Base-by-base conservation (phyloP, 495 filamentous ascomycete species). In the Clohesyomyces aquaticus region DNA sequence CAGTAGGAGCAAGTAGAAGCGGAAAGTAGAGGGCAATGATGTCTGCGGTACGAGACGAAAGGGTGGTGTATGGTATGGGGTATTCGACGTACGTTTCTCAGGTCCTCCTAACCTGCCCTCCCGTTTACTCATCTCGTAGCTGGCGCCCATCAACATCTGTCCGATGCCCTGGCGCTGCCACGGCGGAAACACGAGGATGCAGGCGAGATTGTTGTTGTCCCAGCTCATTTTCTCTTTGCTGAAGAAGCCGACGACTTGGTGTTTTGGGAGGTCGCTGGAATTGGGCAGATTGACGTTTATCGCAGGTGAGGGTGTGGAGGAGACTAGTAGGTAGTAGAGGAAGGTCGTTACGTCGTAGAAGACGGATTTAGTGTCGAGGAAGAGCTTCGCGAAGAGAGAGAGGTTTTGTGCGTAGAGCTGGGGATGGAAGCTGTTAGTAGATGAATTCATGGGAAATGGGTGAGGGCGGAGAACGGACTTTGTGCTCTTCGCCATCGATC, bases 181-280 rank as follows among this genome's bases (percentile, higher is more conserved):
- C 0, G 94, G 94, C 1, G 95, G 94, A 72, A 99, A 97, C 11
- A 99, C 83, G 23, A 97, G 80, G 61, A 99, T 99, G 72, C 94
- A 99, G 2, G 94, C 94, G 0, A 99, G 83, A 66, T 98, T 99
- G 74, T 98, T 97, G 68, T 94, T 91, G 71, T 99, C 94, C 94
- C 94, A 99, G 3, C 90, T 94, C 76, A 96, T 87, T 71, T 98
- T 98, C 77, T 99, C 94, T 72, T 98, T 98, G 22, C 89, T 93
- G 81, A 96, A 99, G 83, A 96, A 99, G 53, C 95, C 94, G 8
- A 96, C 84, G 28, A 97, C 87, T 50, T 85, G 84, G 29, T 53
- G 25, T 22, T 32, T 3, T 18, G 4, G 25, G 18, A 18, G 12
- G 4, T 6, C 77, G 62, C 18, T 12, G 1, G 27, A 28, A 0